Percentiles rank a stretch among this genome's conserved stretches.
Conservation (phyloP, 495 filamentous ascomycete genomes). For the Daldinia grandis region DNA sequence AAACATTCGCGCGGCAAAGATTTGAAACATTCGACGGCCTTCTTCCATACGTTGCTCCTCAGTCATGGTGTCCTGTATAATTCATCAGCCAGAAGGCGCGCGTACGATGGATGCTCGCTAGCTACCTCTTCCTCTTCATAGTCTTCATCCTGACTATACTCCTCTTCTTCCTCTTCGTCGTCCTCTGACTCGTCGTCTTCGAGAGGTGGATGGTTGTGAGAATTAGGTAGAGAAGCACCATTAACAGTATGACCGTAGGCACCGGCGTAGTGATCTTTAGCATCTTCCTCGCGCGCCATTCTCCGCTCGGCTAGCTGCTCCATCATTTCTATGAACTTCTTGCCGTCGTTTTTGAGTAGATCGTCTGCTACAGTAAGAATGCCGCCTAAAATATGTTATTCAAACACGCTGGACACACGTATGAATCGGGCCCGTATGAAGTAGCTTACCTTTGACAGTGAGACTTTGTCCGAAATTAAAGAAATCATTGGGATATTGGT, state of each 20-base stretch:
- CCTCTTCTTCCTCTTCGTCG: constrained; percentile 86
- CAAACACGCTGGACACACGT: constrained; percentile 41
- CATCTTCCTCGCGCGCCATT: constrained; percentile 96
- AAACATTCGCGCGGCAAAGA: constrained; percentile 99
- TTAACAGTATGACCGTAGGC: constrained; percentile 60
- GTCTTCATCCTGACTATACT: constrained; percentile 88
- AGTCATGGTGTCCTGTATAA: constrained; percentile 85
- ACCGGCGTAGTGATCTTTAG: constrained; percentile 71
- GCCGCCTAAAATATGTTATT: constrained; percentile 71
- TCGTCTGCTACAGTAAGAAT: constrained; percentile 99
- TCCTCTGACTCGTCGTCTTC: constrained; percentile 79
- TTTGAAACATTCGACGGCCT: constrained; percentile 98
- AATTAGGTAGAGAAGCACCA: constrained; percentile 51
- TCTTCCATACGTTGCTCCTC: constrained; percentile 99
- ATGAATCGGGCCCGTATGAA: constrained; percentile 38
- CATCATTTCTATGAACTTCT: constrained; percentile 99
- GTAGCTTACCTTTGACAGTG: constrained; percentile 87
- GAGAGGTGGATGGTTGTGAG: constrained; percentile 62
- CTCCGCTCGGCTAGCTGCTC: constrained; percentile 96
- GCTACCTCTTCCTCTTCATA: constrained; percentile 89
- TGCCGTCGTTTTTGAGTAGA: constrained; percentile 97
- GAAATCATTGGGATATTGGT: constrained; percentile 80
- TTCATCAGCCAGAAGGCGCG: constrained; percentile 44
- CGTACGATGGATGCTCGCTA: constrained; percentile 12
- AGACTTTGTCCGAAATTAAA: constrained; percentile 98